These are phyloP conservation scores for Ramularia endophylla DNA, from an alignment of 2,329 filamentous ascomycete genomes.

Conservation along the genomic window DNA sequence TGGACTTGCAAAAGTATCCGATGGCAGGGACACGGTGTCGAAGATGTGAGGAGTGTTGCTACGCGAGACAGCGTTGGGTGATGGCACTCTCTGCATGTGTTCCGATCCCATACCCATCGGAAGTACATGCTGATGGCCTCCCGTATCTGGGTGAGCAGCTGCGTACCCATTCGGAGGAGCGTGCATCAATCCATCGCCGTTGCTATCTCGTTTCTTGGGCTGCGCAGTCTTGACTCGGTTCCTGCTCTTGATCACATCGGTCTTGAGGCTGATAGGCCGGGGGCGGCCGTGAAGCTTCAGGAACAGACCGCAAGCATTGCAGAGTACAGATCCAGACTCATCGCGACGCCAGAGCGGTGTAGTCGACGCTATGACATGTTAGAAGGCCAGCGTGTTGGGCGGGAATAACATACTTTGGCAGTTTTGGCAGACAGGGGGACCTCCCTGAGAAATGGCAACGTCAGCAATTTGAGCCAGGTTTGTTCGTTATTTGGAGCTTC, in stretches of 20 bases:
- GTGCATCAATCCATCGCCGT: slow-evolving; percentile 13
- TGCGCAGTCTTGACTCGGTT: slow-evolving; percentile 93
- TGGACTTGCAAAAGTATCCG: slow-evolving; percentile 59
- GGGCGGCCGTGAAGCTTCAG: slow-evolving; percentile 92
- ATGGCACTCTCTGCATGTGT: slow-evolving; percentile 11
- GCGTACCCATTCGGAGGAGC: slow-evolving; percentile 15
- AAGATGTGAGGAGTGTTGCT: slow-evolving; percentile 77
- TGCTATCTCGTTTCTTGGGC: slow-evolving; percentile 53
- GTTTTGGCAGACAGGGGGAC: slow-evolving; percentile 93
- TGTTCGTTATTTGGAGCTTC: neutral
- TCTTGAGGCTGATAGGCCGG: slow-evolving; percentile 93
- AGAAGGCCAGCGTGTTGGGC: neutral
- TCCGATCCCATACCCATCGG: slow-evolving; percentile 13
- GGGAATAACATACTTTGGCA: slow-evolving; percentile 56
- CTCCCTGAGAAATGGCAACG: slow-evolving; percentile 1
- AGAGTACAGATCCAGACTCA: slow-evolving; percentile 90
- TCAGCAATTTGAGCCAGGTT: slow-evolving; percentile 4
- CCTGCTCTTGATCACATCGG: slow-evolving; percentile 98
- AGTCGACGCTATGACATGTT: slow-evolving; percentile 57
- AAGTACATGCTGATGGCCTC: slow-evolving; percentile 12
- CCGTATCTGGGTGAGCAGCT: slow-evolving; percentile 15
- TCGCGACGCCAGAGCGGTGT: slow-evolving; percentile 97
- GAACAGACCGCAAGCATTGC: slow-evolving; percentile 97
- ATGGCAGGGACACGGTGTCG: slow-evolving; percentile 61
- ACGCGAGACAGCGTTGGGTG: slow-evolving; percentile 59